Evolutionary conservation across 352 stramenopile species (phyloP).

Genomic region (Phytophthora meadii): DNA sequence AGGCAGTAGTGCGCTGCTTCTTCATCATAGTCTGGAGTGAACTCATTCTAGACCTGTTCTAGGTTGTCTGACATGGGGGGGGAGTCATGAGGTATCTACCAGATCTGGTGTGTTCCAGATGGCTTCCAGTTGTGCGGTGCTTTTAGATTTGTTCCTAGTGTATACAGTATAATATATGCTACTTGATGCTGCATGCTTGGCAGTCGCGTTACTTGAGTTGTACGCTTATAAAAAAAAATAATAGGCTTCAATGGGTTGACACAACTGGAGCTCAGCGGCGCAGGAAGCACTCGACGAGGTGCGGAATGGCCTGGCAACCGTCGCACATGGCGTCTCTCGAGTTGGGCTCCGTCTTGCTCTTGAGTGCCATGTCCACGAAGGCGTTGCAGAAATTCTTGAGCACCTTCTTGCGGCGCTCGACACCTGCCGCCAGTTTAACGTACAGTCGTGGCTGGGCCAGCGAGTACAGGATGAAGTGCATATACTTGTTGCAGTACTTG

Average conservation of each 20-base stretch:
- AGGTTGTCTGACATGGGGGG: too few species aligned
- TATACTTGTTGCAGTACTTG: constrained; percentile 58
- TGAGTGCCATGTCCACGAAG: constrained; percentile 51
- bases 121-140: too few species aligned
- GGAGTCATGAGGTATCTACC: too few species aligned
- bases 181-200: constrained; percentile 1
- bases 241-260: constrained; percentile 1
- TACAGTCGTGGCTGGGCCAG: constrained; percentile 48
- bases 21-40: constrained; percentile 8
- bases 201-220: background rate
- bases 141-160: constrained; percentile 8
- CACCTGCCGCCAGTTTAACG: constrained; percentile 39
- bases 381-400: constrained; percentile 49
- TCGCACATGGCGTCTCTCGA: constrained; percentile 36
- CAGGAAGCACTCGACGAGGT: constrained; percentile 53
- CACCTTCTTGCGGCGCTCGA: constrained; percentile 48
- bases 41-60: too few species aligned
- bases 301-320: constrained; percentile 46
- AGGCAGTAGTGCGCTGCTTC: constrained; percentile 16
- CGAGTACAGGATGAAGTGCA: constrained; percentile 62
- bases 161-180: too few species aligned
- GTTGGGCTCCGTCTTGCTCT: constrained; percentile 37
- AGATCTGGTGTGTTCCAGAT: too few species aligned
- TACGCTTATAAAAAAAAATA: constrained; percentile 27
- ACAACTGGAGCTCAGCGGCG: constrained; percentile 11